Base-by-base conservation (phyloP, 768 basidiomycete genomes). In the Steccherinum ochraceum region DNA sequence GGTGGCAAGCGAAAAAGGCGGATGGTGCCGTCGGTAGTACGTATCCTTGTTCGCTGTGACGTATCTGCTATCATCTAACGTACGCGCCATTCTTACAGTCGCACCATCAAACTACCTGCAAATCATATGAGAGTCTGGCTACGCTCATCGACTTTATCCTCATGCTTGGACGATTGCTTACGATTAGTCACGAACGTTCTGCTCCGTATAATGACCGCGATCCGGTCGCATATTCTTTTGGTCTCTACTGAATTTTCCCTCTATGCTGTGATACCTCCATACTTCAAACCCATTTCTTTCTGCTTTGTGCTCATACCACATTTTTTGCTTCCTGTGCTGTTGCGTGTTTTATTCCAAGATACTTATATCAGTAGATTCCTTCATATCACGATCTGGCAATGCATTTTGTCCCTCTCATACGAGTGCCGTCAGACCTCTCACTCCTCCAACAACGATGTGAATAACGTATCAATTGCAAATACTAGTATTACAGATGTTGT, bases 71-170 rank as follows among this genome's bases (percentile, higher is more conserved):
- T 49, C 25, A 20, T n/a, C n/a, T n/a, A n/a, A n/a, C 24, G 48
- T 40, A 44, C 23, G 48, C 20, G 12, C 19, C 12, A 41, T 10
- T 46, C 26, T 25, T 44, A 18, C 64, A 90, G 87, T 90, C 64
- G 87, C 86, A 49, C 88, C 88, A 51, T 89, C 89, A 56, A 90
- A 90, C 69, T 91, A 90, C 68, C 78, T 91, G 42, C 86, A 88
- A 67, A 77, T 89, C 61, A 81, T 89, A 61, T 60, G 53, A 60
- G 47, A 20, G 49, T 35, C 30, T 35, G 30, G 30, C 16, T 35
- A 35, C 30, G 30, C 30, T 35, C 30, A 35, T 35, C n/a, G n/a
- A n/a, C n/a, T n/a, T n/a, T 35, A 7, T 16, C 16, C 30, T 16
- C 30, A 35, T 16, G 30, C 16, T 35, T 35, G 30, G 30, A 35